Evolutionary conservation across 2,329 filamentous ascomycete genomes (phyloP), one percentile per base, ranked within the genome.

Genomic region (Chalaropsis ovoidea): DNA sequence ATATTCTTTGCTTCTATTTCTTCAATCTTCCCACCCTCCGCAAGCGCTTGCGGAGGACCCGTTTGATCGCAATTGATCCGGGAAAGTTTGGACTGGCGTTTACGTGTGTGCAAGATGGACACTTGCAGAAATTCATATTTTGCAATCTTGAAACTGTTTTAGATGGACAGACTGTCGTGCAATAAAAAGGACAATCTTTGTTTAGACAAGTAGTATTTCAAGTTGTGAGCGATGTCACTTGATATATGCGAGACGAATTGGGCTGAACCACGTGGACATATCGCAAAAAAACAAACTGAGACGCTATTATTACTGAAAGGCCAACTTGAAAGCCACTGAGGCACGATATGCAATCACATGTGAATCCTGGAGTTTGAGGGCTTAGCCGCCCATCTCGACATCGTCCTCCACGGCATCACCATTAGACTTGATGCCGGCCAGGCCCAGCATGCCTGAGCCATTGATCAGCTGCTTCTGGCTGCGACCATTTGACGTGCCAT

Each of bases 361-460:
- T 7, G 35, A 52, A 13, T 15, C 24, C 10, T 19, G 10, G 47
- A 11, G 10, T 24, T 52, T 52, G 19, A 27, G 7, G 15, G 15
- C n/a, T 73, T 78, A 83, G 61, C 79, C 82, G 41, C 76, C 78
- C 85, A 87, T 87, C 64, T 82, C 76, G 41, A 86, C 81, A 71
- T 87, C 65, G 39, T 63, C 52, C 27, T 67, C 65, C 17, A 22
- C 41, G 68, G 81, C 79, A 65, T 39, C 27, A 10, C 31, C 15
- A 10, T 78, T 76, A 72, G 81, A 81, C 71, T 85, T 83, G 52
- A 79, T 74, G 11, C 70, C 63, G 54, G 35, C 52, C 4, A 66
- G 24, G 31, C 64, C 64, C 42, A 68, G 56, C 52, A 65, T 65
- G 4, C 67, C 67, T 2, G 63, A 47, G 45, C 69, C 69, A 45